These are phyloP conservation scores for Ormosia semicastrata DNA, from an alignment of 306 rosid genomes.

Conservation along the genomic window DNA sequence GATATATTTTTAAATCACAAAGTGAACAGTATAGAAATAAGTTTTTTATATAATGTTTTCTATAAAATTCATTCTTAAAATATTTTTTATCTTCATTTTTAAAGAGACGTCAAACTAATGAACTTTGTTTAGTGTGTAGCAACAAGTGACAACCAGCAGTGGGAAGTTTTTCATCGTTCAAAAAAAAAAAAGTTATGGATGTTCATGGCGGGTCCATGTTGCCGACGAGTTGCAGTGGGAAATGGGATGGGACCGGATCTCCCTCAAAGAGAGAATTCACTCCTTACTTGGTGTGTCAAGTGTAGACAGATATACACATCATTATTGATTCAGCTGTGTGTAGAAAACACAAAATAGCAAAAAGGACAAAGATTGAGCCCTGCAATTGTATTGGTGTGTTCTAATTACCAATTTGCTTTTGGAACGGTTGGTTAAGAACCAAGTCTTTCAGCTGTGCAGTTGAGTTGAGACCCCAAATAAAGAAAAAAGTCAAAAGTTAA, in stretches of 20 bases:
- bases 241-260: background rate
- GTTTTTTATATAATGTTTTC: no score
- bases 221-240: background rate
- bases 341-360: background rate
- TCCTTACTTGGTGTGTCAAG: background rate
- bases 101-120: no score
- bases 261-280: background rate
- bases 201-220: background rate
- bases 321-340: background rate
- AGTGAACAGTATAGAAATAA: no score
- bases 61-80: no score
- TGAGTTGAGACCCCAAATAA: background rate
- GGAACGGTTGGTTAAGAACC: conserved; percentile 5
- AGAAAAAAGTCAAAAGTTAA: background rate
- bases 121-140: no score
- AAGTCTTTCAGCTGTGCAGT: background rate
- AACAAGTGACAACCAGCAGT: background rate
- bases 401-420: background rate
- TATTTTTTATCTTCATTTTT: no score
- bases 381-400: background rate
- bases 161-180: no score
- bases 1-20: no score
- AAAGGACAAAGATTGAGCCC: background rate
- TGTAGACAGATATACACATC: background rate
- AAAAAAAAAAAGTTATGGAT: background rate